phyloP scores from a whole-genome alignment of 768 basidiomycete species.

The Hemileccinum impolitum region DNA sequence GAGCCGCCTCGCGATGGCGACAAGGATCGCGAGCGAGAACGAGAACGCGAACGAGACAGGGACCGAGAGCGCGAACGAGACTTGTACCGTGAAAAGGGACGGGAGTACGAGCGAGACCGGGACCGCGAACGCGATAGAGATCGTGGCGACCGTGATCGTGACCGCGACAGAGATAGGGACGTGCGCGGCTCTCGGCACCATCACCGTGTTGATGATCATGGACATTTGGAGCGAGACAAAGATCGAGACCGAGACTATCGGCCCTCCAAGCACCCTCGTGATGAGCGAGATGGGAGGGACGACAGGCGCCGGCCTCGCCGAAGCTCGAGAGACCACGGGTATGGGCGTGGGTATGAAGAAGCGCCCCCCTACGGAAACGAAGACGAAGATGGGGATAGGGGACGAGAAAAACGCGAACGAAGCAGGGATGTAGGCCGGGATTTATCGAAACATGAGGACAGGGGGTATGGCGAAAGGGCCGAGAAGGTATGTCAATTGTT shows the following conservation, averaged over 20 bases:
- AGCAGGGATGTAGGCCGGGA: constrained; percentile 38
- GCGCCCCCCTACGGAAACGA: constrained; percentile 35
- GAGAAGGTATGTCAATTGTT: constrained; percentile 53
- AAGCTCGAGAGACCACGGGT: constrained; percentile 37
- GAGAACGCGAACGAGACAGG: constrained; percentile 30
- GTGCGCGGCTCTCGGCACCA: constrained; percentile 32
- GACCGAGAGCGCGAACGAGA: constrained; percentile 27
- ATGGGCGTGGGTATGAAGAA: constrained; percentile 50
- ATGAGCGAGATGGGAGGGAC: constrained; percentile 53
- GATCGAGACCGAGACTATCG: constrained; percentile 41
- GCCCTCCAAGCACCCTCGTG: constrained; percentile 48
- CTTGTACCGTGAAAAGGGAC: constrained; percentile 28
- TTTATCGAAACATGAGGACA: constrained; percentile 41
- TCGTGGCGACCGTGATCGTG: constrained; percentile 40
- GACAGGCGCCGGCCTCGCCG: constrained; percentile 46
- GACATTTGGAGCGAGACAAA: constrained; percentile 33
- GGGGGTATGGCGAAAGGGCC: constrained; percentile 49
- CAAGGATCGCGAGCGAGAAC: constrained; percentile 44
- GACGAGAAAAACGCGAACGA: constrained; percentile 45
- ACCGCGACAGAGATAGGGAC: constrained; percentile 43
- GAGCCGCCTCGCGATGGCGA: constrained; percentile 58
- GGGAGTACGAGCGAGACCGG: constrained; percentile 38
- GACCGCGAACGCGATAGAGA: constrained; percentile 43
- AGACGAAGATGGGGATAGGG: constrained; percentile 37
- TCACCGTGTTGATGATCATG: constrained; percentile 35